phyloP scores from a whole-genome alignment of 257 asterid species.

The Gynochthodes officinalis region DNA sequence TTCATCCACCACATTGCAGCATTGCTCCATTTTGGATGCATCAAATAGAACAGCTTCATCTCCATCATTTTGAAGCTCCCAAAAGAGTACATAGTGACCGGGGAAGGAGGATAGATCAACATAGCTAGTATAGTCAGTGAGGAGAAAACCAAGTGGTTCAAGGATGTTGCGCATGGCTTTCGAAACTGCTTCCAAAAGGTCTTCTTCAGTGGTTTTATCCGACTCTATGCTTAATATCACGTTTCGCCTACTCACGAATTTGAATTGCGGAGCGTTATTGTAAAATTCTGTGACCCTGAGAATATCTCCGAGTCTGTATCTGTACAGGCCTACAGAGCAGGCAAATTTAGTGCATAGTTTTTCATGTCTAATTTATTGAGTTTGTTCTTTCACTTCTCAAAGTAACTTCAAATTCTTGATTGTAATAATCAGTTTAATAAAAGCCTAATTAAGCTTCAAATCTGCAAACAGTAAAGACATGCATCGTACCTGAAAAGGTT shows the following conservation, averaged over 20 bases:
- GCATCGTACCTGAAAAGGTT: conserved; percentile 3
- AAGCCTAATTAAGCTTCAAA: no score
- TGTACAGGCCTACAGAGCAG: background rate
- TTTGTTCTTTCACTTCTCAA: no score
- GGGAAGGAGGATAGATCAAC: conserved; percentile 1
- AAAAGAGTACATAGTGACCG: conserved; percentile 23
- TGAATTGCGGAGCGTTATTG: conserved; percentile 13
- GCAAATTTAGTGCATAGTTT: no score
- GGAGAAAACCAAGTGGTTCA: conserved; percentile 16
- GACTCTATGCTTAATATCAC: conserved; percentile 10
- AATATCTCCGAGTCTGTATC: conserved; percentile 18
- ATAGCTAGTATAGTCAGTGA: conserved; percentile 9
- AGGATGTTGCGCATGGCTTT: background rate
- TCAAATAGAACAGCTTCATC: background rate
- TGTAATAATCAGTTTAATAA: no score
- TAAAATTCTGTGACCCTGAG: conserved; percentile 3
- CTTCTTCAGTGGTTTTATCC: conserved; percentile 15
- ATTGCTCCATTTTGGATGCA: background rate
- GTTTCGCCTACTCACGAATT: conserved; percentile 7
- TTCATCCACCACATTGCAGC: conserved; percentile 8
- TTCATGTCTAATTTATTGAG: no score
- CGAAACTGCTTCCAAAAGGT: conserved; percentile 5
- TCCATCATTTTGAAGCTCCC: conserved; percentile 8
- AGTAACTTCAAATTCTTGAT: no score
- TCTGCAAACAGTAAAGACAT: no score